Base-by-base conservation (phyloP, 2,329 filamentous ascomycete genomes). In the Trichoderma atroviride region DNA sequence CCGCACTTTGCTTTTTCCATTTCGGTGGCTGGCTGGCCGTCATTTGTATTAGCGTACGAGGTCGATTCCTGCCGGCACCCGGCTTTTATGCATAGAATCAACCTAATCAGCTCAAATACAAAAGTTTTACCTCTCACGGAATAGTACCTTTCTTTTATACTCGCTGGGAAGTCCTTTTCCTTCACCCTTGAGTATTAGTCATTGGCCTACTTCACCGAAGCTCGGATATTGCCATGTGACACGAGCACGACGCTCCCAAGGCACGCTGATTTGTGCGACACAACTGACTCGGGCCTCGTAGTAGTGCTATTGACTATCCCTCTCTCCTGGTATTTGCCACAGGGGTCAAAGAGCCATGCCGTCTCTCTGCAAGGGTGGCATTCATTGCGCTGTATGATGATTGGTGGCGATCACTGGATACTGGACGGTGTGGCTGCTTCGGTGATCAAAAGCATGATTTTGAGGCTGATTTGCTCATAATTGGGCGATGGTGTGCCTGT, bases 1-100 rank as follows among this genome's bases (percentile, higher is more conserved):
- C 53, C 62, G 62, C 62, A 47, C 35, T 29, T 57, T 58, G 37
- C 27, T 50, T 57, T 43, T 57, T 66, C 24, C 22, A 14, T 55
- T 40, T 29, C 29, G 14, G 22, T 24, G 40, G n/a, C 31, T 47
- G 52, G 62, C 27, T 10, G 33, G 29, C 19, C 24, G 24, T 13
- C 29, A 0, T 13, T n/a, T 55, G 10, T 5, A 19, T n/a, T 56
- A 31, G 6, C 19, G 7, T 19, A 52, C 16, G 13, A 22, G 11
- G 4, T n/a, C 31, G 5, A 24, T 43, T 40, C 40, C 31, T 29
- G 4, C 22, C 14, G 14, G 22, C 13, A 31, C 4, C 14, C 35
- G 14, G 33, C 24, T 47, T 3, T 19, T 14, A 16, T 19, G 29
- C 27, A 31, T 5, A 31, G 27, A 56, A 9, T 3, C 33, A 27